Base-by-base conservation (phyloP, 768 basidiomycete species). In the Pleurotus citrinopileatus region DNA sequence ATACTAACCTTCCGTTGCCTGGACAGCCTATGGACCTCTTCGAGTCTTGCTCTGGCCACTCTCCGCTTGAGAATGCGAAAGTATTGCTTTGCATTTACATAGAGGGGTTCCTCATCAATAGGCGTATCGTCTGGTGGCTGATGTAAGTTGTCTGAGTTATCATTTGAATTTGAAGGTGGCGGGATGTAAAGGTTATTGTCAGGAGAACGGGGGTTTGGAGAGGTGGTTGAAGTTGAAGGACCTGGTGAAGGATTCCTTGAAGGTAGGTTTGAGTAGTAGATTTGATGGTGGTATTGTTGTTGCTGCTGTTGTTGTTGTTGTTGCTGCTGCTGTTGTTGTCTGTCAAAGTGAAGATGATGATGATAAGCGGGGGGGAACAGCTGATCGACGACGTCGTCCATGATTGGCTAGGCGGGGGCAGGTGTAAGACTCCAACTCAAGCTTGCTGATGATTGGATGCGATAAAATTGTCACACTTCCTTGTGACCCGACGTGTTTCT, bases 51-150 rank as follows among this genome's bases (percentile, higher is more conserved):
- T 40, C 96, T 75, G 4, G 96, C 94, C 60, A 91, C 82, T 53
- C 97, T 82, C 58, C 97, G 82, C 76, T 98, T 98, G 70, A 99
- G 82, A 63, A 99, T 98, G 66, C 97, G 91, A 63, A 95, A 94
- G 69, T 98, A 99, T 72, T 99, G 97, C 67, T 99, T 99, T 56
- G 97, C 96, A 63, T 99, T 99, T 55, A 99, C 97, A 73, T 98
- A 98, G 61, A 99, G 86, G 23, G 97, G 96, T 68, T 99, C 96
- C 59, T 98, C 94, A 72, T 98, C 95, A 62, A 91, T 78, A 70
- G 69, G 66, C 54, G 66, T 64, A 29, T 67, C 62, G 44, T 65
- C 63, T 20, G 42, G 44, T 53, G 59, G 65, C 58, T 51, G 65
- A 55, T n/a, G n/a, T n/a, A n/a, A n/a, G n/a, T n/a, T n/a, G n/a